Conservation (phyloP, 441 rosid species). For the Eugenia klotzschiana region DNA sequence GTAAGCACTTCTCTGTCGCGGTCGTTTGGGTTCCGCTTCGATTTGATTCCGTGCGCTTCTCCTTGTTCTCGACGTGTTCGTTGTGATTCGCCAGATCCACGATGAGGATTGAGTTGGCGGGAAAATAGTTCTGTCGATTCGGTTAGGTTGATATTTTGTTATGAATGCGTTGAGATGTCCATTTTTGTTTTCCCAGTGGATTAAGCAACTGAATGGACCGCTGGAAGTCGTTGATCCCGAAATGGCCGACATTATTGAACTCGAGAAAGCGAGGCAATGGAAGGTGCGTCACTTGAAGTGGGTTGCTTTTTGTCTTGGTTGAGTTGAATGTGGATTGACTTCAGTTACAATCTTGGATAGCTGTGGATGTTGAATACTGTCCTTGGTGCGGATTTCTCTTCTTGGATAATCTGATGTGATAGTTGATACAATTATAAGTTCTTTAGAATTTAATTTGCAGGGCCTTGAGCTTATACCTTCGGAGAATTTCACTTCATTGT, state of each 20-base stretch:
- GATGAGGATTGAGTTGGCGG: neutral
- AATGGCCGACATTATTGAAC: conserved; percentile 73
- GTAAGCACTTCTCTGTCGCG: conserved; percentile 11
- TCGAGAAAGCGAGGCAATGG: conserved; percentile 94
- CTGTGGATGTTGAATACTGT: neutral
- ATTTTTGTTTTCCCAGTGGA: conserved; percentile 36
- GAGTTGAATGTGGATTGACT: neutral
- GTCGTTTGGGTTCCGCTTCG: neutral
- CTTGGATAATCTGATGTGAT: neutral
- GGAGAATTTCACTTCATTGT: conserved; percentile 80
- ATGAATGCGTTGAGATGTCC: neutral
- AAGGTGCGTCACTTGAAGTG: conserved; percentile 28
- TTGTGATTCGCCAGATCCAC: neutral
- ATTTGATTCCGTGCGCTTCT: neutral
- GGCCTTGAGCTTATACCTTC: conserved; percentile 89
- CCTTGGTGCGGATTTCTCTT: neutral
- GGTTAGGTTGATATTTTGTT: neutral
- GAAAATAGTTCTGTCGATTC: neutral
- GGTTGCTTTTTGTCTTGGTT: neutral
- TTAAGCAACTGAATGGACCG: conserved; percentile 68
- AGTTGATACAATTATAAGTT: neutral
- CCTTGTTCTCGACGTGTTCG: neutral
- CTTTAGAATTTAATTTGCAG: conserved; percentile 15
- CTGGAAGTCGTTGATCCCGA: conserved; percentile 79
- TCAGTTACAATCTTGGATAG: neutral